Conservation (phyloP, 306 rosid species). For the Psophocarpus tetragonolobus region DNA sequence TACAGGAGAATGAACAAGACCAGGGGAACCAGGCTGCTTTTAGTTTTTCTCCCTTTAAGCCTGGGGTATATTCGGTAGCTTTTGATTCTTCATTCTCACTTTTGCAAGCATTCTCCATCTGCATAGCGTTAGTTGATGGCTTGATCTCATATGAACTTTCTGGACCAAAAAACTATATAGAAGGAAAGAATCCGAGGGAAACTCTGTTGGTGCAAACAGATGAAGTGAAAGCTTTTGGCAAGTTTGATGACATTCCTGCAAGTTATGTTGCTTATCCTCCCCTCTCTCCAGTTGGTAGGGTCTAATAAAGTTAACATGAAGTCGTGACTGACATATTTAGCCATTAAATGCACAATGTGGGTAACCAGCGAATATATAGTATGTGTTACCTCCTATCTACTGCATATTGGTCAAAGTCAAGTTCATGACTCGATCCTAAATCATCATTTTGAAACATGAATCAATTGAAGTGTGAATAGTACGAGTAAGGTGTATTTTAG, state of each 20-base stretch:
- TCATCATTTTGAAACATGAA: conserved; percentile 30
- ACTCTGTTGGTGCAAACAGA: conserved; percentile 40
- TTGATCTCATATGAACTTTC: conserved; percentile 52
- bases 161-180: conserved; percentile 47
- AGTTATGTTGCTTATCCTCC: conserved; percentile 40
- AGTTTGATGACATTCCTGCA: conserved; percentile 34
- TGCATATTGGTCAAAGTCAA: conserved; percentile 17
- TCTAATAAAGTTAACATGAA: conserved; percentile 39
- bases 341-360: conserved; percentile 10
- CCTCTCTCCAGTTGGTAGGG: conserved; percentile 39
- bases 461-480: conserved; percentile 49
- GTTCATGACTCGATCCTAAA: conserved; percentile 28
- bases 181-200: conserved; percentile 46
- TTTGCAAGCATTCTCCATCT: conserved; percentile 89
- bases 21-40: conserved; percentile 57
- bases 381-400: conserved; percentile 21
- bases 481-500: conserved; percentile 32
- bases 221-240: conserved; percentile 38
- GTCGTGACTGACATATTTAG: conserved; percentile 5
- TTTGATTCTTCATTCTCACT: conserved; percentile 69
- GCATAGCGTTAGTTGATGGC: conserved; percentile 80
- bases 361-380: conserved; percentile 30
- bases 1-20: conserved; percentile 63
- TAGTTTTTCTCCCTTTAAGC: conserved; percentile 61
- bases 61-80: conserved; percentile 74